Evolutionary conservation across 2,329 filamentous ascomycete genomes (phyloP).

Genomic region (Ambrosiella beaveri): DNA sequence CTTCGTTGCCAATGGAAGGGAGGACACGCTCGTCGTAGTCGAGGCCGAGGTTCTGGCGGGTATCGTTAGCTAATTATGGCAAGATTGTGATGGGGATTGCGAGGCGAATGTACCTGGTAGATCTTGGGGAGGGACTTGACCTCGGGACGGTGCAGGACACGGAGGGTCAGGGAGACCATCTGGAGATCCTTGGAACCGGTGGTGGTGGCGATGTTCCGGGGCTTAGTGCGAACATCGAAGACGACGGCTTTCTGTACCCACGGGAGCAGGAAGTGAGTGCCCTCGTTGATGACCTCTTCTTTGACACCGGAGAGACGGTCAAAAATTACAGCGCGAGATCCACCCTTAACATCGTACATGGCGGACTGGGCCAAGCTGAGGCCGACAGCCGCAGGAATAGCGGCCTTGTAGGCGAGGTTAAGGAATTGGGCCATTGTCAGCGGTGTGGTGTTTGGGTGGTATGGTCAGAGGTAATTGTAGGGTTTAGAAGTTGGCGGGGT

Average conservation of each 20-base stretch:
- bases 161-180: constrained; percentile 96
- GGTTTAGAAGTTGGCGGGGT: not conserved
- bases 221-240: constrained; percentile 95
- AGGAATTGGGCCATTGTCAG: constrained; percentile 22
- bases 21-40: constrained; percentile 98
- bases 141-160: constrained; percentile 86
- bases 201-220: constrained; percentile 90
- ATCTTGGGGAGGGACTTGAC: constrained; percentile 89
- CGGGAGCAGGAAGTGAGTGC: constrained; percentile 88
- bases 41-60: constrained; percentile 67
- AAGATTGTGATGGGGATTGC: not conserved
- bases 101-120: constrained; percentile 56
- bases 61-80: constrained; percentile 7
- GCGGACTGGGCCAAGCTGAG: constrained; percentile 55
- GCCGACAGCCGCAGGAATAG: constrained; percentile 56
- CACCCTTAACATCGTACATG: constrained; percentile 94
- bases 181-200: constrained; percentile 98
- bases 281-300: constrained; percentile 83
- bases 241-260: constrained; percentile 91
- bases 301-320: constrained; percentile 84
- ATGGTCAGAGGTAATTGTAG: not conserved
- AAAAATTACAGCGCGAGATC: constrained; percentile 92
- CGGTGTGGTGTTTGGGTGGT: not conserved
- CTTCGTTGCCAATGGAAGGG: constrained; percentile 97
- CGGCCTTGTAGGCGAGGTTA: constrained; percentile 45